Evolutionary conservation across 2,329 filamentous ascomycete species (phyloP).

Genomic region (Fusarium xyrophilum): DNA sequence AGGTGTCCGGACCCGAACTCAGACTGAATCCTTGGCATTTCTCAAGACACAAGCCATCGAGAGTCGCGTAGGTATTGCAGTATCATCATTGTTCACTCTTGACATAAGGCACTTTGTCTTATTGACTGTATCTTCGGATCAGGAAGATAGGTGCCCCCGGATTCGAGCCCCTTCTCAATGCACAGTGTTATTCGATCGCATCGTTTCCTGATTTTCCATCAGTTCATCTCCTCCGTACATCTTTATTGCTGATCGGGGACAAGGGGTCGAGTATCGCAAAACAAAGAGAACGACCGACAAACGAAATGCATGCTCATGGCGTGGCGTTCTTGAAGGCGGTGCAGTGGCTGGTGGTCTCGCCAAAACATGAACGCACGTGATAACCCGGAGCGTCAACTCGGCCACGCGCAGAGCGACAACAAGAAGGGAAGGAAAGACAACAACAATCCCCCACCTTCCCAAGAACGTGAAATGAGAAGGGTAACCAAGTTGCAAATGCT

Average conservation of each 20-base stretch:
- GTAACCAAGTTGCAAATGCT: not conserved
- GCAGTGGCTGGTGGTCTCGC: not conserved
- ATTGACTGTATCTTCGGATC: not conserved
- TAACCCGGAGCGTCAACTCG: not conserved
- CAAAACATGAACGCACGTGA: not conserved
- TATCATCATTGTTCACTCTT: not conserved
- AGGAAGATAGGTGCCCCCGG: not conserved
- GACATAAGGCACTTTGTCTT: too few species aligned
- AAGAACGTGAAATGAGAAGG: not conserved
- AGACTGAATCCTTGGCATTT: not conserved
- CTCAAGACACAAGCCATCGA: not conserved
- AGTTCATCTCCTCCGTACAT: not conserved
- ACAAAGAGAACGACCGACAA: accelerated
- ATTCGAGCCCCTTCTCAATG: not conserved
- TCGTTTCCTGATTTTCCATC: not conserved
- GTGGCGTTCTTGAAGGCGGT: not conserved
- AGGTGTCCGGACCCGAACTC: not conserved
- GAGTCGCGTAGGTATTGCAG: not conserved
- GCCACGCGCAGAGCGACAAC: too few species aligned
- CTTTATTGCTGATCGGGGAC: accelerated
- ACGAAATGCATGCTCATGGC: accelerated
- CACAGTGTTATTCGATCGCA: accelerated
- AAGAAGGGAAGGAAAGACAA: not conserved
- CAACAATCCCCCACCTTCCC: not conserved
- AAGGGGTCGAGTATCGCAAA: accelerated